Evolutionary conservation across 2,329 filamentous ascomycete species (phyloP).

Genomic region (Myriosclerotinia scirpicola): DNA sequence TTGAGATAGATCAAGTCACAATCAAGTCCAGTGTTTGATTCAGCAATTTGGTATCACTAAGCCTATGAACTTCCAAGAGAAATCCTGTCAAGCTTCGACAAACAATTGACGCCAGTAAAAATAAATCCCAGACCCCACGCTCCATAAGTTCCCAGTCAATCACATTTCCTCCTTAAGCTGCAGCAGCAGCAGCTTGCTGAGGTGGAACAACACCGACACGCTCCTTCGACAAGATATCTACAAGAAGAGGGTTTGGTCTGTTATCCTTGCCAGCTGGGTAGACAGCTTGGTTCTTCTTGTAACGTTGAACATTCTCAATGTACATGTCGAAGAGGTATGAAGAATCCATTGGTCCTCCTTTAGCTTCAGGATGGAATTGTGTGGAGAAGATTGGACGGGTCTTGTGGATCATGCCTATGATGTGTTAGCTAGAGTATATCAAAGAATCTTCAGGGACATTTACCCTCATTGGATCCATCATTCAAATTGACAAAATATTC

Average conservation of each 20-base stretch:
- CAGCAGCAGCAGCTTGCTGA: slow-evolving; percentile 33
- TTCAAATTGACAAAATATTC: slow-evolving; percentile 99
- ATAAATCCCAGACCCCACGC: slow-evolving; percentile 3
- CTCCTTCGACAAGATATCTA: slow-evolving; percentile 91
- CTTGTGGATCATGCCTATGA: slow-evolving; percentile 80
- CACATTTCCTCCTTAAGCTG: background rate
- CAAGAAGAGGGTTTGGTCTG: slow-evolving; percentile 80
- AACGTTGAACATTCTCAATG: slow-evolving; percentile 81
- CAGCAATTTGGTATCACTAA: background rate
- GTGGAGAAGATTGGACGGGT: slow-evolving; percentile 96
- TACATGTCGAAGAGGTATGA: slow-evolving; percentile 97
- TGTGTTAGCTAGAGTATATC: slow-evolving; percentile 28
- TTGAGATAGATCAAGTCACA: background rate
- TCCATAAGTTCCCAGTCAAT: slow-evolving; percentile 1
- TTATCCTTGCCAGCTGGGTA: slow-evolving; percentile 75
- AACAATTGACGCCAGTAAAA: slow-evolving; percentile 4
- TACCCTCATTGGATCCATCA: slow-evolving; percentile 91
- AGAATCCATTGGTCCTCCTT: slow-evolving; percentile 94
- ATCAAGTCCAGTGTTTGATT: background rate
- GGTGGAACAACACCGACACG: slow-evolving; percentile 72
- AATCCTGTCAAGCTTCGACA: background rate
- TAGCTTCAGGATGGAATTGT: slow-evolving; percentile 98
- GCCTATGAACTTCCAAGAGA: background rate
- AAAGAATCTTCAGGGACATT: slow-evolving; percentile 27
- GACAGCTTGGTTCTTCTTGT: slow-evolving; percentile 78